Evolutionary conservation across 257 asterid genomes (phyloP).

Genomic region (Anisodus acutangulus): DNA sequence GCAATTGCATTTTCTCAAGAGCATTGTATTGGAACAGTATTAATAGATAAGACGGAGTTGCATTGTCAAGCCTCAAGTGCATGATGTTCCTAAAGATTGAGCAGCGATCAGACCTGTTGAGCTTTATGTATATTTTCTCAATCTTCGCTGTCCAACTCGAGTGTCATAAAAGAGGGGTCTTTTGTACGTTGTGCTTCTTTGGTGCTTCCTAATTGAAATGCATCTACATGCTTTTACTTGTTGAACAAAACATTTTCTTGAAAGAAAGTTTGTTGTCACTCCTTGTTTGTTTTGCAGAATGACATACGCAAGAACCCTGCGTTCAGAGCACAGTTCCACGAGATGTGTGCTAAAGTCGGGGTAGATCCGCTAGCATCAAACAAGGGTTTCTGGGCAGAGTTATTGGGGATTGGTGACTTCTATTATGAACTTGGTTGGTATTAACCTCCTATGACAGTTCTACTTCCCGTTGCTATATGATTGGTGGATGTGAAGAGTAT

Average conservation of each 20-base stretch:
- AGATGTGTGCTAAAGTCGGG: constrained; percentile 99
- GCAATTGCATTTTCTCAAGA: neutral
- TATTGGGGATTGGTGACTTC: constrained; percentile 95
- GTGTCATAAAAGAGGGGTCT: neutral
- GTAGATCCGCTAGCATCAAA: constrained; percentile 99
- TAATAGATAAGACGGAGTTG: neutral
- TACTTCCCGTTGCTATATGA: neutral
- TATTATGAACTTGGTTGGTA: constrained; percentile 96
- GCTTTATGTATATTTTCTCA: neutral
- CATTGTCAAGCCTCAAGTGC: neutral
- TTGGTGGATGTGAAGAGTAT: neutral
- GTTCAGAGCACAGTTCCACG: constrained; percentile 93
- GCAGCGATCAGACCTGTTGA: neutral
- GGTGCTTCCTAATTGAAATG: neutral
- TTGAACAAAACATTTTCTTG: neutral
- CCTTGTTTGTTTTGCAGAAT: constrained; percentile 59
- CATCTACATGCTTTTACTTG: neutral
- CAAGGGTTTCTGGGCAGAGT: constrained; percentile 99
- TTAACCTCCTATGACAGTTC: constrained; percentile 28
- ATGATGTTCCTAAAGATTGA: neutral
- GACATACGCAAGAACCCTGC: constrained; percentile 97
- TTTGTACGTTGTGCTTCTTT: neutral
- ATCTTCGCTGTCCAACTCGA: neutral
- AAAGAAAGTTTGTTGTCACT: neutral
- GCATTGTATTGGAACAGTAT: neutral